phyloP scores from a whole-genome alignment of 306 rosid species.

The Crataegus laevigata region DNA sequence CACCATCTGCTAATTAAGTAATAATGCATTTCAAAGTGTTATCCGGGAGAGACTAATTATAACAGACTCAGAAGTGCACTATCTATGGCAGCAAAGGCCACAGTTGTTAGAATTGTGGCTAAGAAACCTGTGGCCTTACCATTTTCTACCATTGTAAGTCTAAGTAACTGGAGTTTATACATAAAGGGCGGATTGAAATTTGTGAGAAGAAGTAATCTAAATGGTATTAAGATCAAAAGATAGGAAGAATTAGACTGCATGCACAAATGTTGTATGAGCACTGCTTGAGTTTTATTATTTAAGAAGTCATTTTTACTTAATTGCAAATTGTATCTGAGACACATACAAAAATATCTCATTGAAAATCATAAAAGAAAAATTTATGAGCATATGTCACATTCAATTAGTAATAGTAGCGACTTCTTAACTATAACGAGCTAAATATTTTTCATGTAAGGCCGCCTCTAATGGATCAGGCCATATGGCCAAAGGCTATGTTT shows the following conservation, averaged over 20 bases:
- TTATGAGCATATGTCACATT: background rate
- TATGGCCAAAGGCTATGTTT: too few species aligned
- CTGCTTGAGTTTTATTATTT: background rate
- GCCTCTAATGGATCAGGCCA: rapidly evolving
- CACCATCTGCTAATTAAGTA: background rate
- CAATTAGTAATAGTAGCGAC: too few species aligned
- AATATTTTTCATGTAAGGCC: too few species aligned
- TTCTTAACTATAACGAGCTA: background rate
- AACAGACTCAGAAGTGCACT: background rate
- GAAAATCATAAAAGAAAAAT: background rate
- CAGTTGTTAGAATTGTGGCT: background rate
- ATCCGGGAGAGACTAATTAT: background rate
- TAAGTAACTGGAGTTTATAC: background rate
- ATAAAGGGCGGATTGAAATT: too few species aligned
- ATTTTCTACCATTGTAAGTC: background rate
- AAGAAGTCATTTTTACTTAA: too few species aligned
- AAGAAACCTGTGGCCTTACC: background rate
- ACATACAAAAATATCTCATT: background rate
- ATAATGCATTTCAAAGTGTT: background rate
- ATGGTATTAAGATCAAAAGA: background rate
- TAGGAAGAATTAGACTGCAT: background rate
- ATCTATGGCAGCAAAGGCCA: background rate
- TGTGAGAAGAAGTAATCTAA: background rate
- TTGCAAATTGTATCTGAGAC: background rate
- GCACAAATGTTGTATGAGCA: background rate